Evolutionary conservation across 371 early-diverging fungal genomes (phyloP).

Genomic region (Rhizomucor pusillus): DNA sequence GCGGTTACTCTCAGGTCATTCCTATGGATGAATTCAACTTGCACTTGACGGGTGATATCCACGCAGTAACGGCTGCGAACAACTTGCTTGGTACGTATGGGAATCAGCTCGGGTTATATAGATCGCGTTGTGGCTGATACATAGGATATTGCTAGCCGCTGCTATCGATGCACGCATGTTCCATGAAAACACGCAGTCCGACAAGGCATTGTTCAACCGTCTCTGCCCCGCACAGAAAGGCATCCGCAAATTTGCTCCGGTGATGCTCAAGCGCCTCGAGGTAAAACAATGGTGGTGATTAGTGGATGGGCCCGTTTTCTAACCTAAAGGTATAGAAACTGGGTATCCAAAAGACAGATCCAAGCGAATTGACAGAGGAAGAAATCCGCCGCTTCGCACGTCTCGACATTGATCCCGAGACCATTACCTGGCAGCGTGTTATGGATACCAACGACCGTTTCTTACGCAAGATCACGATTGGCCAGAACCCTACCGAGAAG

Average conservation of each 20-base stretch:
- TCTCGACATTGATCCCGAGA: slow-evolving; percentile 88
- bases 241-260: slow-evolving; percentile 71
- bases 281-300: slow-evolving; percentile 12
- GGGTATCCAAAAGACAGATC: slow-evolving; percentile 79
- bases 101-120: no score
- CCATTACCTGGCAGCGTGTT: slow-evolving; percentile 95
- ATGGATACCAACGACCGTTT: slow-evolving; percentile 95
- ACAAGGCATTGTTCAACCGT: slow-evolving; percentile 86
- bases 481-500: slow-evolving; percentile 84
- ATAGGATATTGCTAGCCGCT: no score
- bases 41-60: slow-evolving; percentile 97
- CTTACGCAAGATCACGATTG: slow-evolving; percentile 86
- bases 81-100: slow-evolving; percentile 57
- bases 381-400: slow-evolving; percentile 80
- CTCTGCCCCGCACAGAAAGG: slow-evolving; percentile 89
- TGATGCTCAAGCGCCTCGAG: slow-evolving; percentile 82
- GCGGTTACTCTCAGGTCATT: slow-evolving; percentile 96
- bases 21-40: slow-evolving; percentile 99
- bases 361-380: slow-evolving; percentile 75
- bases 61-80: slow-evolving; percentile 96
- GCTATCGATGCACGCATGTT: slow-evolving; percentile 97
- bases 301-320: no score
- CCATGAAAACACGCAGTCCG: slow-evolving; percentile 91
- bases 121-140: no score
- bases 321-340: slow-evolving; percentile 42